These are phyloP conservation scores for Penicillium digitatum DNA, from an alignment of 2,329 filamentous ascomycete genomes.

Conservation along the genomic window DNA sequence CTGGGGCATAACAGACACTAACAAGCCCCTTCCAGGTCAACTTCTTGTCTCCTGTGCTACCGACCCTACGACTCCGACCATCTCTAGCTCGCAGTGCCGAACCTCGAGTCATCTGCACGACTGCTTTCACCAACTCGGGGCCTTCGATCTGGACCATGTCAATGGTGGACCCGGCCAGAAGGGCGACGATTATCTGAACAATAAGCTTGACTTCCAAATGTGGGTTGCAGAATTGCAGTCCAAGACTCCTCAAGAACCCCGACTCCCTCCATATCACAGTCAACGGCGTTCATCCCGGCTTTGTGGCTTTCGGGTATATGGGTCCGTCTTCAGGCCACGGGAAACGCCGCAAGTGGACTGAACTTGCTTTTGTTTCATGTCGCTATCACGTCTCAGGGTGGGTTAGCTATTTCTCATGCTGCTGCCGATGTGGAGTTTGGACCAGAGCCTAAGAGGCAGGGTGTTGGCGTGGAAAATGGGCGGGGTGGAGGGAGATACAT, in stretches of 20 bases:
- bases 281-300: slow-evolving; percentile 16
- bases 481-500: slow-evolving; percentile 7
- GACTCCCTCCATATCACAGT: slow-evolving; percentile 16
- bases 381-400: slow-evolving; percentile 7
- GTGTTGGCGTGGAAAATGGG: not conserved
- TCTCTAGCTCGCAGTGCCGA: slow-evolving; percentile 13
- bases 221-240: slow-evolving; percentile 17
- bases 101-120: slow-evolving; percentile 16
- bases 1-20: not conserved
- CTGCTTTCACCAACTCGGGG: slow-evolving; percentile 13
- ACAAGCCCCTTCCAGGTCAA: slow-evolving; percentile 13
- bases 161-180: not conserved
- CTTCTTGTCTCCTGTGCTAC: slow-evolving; percentile 14
- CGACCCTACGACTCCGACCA: slow-evolving; percentile 16
- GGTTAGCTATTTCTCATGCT: slow-evolving; percentile 1
- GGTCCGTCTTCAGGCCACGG: not conserved
- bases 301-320: slow-evolving; percentile 16
- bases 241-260: slow-evolving; percentile 9
- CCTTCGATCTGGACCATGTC: slow-evolving; percentile 12
- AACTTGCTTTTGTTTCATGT: not conserved
- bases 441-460: slow-evolving; percentile 2
- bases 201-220: slow-evolving; percentile 16
- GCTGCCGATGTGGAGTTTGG: not conserved
- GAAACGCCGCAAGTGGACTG: not conserved
- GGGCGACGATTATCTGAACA: slow-evolving; percentile 12